These are phyloP conservation scores for Flaveria ramosissima DNA, from an alignment of 129 eudicot genomes.

Conservation along the genomic window DNA sequence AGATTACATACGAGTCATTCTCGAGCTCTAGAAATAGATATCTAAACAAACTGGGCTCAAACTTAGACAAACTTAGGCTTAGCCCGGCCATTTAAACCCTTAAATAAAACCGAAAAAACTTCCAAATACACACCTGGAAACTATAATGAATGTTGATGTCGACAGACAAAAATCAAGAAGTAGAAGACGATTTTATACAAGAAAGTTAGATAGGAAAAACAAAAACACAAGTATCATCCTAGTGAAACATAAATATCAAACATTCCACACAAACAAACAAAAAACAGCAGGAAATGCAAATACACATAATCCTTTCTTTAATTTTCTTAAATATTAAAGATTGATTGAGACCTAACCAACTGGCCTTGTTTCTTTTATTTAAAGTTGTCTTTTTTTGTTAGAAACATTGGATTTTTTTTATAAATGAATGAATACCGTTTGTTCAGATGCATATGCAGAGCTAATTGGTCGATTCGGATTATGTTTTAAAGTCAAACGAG, in stretches of 20 bases:
- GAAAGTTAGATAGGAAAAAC: background rate
- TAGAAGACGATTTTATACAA: background rate
- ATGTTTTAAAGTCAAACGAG: background rate
- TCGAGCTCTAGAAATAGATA: no score
- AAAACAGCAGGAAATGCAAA: conserved; percentile 8
- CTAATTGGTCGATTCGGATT: background rate
- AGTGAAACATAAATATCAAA: background rate
- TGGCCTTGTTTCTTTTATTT: conserved; percentile 1
- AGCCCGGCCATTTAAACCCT: no score
- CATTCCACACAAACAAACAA: conserved; percentile 15
- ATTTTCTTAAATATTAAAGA: conserved; percentile 5
- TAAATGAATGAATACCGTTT: background rate
- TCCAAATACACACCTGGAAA: background rate
- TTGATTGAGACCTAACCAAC: conserved; percentile 29
- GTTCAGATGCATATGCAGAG: background rate
- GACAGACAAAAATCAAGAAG: background rate
- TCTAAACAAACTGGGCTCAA: no score
- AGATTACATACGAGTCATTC: no score
- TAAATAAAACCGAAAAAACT: background rate
- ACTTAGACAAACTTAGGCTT: no score
- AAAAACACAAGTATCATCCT: background rate
- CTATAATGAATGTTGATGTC: background rate
- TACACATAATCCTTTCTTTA: background rate
- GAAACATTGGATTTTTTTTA: background rate
- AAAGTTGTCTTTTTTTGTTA: background rate